Evolutionary conservation across 2,329 filamentous ascomycete genomes (phyloP).

Genomic region (Aplosporella prunicola): DNA sequence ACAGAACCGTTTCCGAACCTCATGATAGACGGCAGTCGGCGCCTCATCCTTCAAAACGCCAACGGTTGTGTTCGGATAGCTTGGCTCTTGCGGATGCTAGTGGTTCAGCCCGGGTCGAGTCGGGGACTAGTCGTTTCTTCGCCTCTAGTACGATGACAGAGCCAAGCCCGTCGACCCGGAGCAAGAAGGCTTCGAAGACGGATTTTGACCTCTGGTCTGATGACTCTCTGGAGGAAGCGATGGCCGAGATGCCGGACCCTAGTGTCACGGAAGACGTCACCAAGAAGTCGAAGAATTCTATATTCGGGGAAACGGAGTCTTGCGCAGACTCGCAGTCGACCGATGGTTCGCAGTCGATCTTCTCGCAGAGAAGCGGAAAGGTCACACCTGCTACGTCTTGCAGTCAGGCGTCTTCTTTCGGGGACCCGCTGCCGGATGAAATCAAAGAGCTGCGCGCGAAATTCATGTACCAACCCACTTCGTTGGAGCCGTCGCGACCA

Average conservation of each 20-base stretch:
- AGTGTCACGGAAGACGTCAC: too few relatives aligned
- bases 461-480: too few relatives aligned
- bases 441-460: too few relatives aligned
- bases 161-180: constrained; percentile 33
- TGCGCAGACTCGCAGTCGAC: too few relatives aligned
- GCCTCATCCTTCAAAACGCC: constrained; percentile 34
- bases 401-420: too few relatives aligned
- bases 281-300: not conserved
- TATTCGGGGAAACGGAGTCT: too few relatives aligned
- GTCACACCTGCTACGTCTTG: too few relatives aligned
- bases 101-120: constrained; percentile 16
- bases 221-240: constrained; percentile 37
- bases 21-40: constrained; percentile 26
- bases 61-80: constrained; percentile 36
- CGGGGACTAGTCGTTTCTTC: constrained; percentile 39
- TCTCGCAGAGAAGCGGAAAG: too few relatives aligned
- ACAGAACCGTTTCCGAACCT: constrained; percentile 3
- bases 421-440: too few relatives aligned
- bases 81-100: constrained; percentile 20
- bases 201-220: constrained; percentile 41
- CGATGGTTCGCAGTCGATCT: too few relatives aligned
- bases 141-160: constrained; percentile 23
- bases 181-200: constrained; percentile 23
- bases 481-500: too few relatives aligned
- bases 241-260: constrained; percentile 27